A percentile compares a stretch with the other conserved stretches of the same genome.
Conservation (phyloP, 192 early-diverging fungal genomes). For the Coemansia sp. region DNA sequence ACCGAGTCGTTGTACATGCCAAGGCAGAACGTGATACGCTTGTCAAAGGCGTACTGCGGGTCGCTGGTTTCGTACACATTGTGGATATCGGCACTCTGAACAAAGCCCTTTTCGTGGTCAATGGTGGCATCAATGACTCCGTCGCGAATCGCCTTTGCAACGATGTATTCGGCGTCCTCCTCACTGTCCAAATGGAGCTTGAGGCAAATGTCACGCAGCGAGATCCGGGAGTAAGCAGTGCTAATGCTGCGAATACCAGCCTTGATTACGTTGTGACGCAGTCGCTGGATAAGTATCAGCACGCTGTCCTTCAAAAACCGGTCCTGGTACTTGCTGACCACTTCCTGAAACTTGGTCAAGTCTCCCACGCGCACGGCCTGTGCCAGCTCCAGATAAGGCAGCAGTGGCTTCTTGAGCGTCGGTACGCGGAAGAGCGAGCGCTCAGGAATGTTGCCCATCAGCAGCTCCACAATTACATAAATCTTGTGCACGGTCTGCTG, state of each 20-base stretch:
- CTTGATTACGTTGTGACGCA: constrained; percentile 99
- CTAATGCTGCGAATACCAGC: constrained; percentile 97
- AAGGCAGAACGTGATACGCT: constrained; percentile 92
- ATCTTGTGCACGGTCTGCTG: constrained; percentile 95
- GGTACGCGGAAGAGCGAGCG: constrained; percentile 89
- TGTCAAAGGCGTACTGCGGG: constrained; percentile 93
- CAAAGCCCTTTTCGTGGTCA: constrained; percentile 90
- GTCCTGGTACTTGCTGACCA: constrained; percentile 67
- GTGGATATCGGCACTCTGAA: constrained; percentile 89
- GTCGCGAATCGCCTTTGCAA: constrained; percentile 97
- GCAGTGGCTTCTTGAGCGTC: constrained; percentile 76
- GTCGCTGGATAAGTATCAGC: constrained; percentile 85
- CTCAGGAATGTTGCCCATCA: constrained; percentile 99
- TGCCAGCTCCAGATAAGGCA: constrained; percentile 93
- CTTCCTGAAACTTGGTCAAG: constrained; percentile 88
- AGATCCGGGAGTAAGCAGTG: constrained; percentile 94
- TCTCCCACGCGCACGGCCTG: constrained; percentile 97
- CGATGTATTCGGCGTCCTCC: constrained; percentile 99
- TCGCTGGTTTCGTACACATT: constrained; percentile 98
- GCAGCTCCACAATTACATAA: constrained; percentile 92
- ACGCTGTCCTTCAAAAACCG: constrained; percentile 87
- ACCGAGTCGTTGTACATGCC: constrained; percentile 97
- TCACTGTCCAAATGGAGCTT: constrained; percentile 97
- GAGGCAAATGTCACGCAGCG: constrained; percentile 92
- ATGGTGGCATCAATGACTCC: constrained; percentile 98